Conservation (phyloP, 1,284 basidiomycete genomes). For the Entoloma clypeatum region DNA sequence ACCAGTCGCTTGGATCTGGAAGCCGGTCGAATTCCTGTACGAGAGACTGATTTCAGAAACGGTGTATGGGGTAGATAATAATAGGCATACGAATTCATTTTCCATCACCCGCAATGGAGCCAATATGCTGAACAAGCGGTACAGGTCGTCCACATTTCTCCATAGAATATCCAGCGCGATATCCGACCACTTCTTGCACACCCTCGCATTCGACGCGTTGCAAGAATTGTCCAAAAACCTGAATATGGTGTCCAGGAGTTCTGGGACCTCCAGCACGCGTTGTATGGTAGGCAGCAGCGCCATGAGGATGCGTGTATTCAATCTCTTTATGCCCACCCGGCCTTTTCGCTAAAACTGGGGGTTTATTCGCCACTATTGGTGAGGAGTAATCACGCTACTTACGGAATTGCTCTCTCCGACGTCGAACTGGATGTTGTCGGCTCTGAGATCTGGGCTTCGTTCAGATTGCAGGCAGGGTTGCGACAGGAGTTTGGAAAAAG, state of each 20-base stretch:
- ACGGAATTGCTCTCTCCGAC: no score
- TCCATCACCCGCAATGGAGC: conserved; percentile 22
- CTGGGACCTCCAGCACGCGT: conserved; percentile 39
- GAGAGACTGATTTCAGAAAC: background rate
- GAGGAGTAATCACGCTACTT: no score
- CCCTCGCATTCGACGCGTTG: conserved; percentile 41
- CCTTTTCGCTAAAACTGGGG: no score
- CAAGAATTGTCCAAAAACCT: conserved; percentile 32
- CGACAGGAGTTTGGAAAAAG: no score
- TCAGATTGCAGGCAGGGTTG: no score
- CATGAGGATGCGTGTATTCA: no score
- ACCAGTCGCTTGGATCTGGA: conserved; percentile 53
- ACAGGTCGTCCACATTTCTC: conserved; percentile 44
- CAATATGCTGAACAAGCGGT: conserved; percentile 45
- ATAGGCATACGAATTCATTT: conserved; percentile 19
- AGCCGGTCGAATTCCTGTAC: conserved; percentile 37
- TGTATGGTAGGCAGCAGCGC: conserved; percentile 18
- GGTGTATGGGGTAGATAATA: background rate
- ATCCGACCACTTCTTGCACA: conserved; percentile 51
- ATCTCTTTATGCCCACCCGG: no score
- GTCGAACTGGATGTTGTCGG: no score
- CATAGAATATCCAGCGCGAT: conserved; percentile 50
- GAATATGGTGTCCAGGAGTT: conserved; percentile 50
- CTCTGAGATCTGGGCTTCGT: no score
- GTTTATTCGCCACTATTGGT: no score